A percentile compares a stretch with the other conserved stretches of the same genome.
These are phyloP conservation scores for Sporothrix pallida DNA, from an alignment of 2,329 filamentous ascomycete species.

Conservation along the genomic window DNA sequence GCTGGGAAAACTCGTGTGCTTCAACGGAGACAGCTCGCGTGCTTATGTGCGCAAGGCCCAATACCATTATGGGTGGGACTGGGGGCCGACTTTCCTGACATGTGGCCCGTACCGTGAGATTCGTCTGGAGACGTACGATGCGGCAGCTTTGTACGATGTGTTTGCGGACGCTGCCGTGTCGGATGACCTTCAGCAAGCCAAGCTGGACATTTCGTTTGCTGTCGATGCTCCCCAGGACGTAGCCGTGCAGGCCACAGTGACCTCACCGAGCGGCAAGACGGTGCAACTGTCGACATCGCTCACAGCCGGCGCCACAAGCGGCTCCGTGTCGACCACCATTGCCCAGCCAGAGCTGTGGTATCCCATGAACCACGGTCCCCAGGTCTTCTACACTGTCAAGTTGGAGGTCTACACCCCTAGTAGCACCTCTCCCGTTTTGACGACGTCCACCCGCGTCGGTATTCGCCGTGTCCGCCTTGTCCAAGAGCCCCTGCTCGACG, in stretches of 20 bases:
- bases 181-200: conserved; percentile 77
- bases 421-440: conserved; percentile 69
- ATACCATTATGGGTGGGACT: conserved; percentile 79
- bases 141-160: conserved; percentile 57
- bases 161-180: conserved; percentile 88
- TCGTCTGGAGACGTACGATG: conserved; percentile 73
- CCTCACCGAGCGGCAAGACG: neutral
- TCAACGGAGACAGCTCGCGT: conserved; percentile 68
- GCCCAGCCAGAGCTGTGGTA: conserved; percentile 57
- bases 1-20: conserved; percentile 67
- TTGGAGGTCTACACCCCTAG: conserved; percentile 64
- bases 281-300: neutral
- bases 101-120: conserved; percentile 77
- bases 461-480: conserved; percentile 30
- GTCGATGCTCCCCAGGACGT: neutral
- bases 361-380: conserved; percentile 31
- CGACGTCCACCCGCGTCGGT: conserved; percentile 47
- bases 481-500: conserved; percentile 27
- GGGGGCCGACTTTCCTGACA: conserved; percentile 70
- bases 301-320: neutral
- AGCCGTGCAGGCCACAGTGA: neutral
- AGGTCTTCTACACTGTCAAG: conserved; percentile 44
- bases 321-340: conserved; percentile 70
- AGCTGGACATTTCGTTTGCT: conserved; percentile 67
- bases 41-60: conserved; percentile 68